Conservation (phyloP, 2,329 filamentous ascomycete genomes). For the Colletotrichum godetiae region DNA sequence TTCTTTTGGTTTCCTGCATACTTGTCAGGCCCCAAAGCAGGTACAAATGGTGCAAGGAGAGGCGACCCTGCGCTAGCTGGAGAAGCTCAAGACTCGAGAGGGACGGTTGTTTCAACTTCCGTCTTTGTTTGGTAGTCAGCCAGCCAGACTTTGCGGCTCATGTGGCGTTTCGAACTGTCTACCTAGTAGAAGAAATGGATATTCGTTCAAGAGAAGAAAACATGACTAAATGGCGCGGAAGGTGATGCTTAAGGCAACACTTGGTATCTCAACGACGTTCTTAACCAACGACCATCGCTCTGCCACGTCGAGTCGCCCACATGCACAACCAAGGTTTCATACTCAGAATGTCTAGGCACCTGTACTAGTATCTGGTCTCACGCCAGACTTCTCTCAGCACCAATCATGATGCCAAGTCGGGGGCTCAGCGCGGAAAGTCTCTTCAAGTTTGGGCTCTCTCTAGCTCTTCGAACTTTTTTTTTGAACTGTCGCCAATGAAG, state of each 20-base stretch:
- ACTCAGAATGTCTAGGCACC: not conserved
- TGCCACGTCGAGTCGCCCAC: not conserved
- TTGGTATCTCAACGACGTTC: not conserved
- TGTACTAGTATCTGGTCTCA: not conserved
- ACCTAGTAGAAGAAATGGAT: not conserved
- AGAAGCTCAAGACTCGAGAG: constrained; percentile 7
- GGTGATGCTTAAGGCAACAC: not conserved
- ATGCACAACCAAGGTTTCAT: not conserved
- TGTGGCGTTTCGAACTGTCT: not conserved
- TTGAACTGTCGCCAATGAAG: not conserved
- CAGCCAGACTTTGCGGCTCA: not conserved
- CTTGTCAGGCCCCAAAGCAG: not conserved
- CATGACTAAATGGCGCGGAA: not conserved
- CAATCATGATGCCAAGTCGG: not conserved
- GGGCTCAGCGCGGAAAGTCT: not conserved
- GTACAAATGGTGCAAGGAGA: not conserved
- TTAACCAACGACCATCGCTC: not conserved
- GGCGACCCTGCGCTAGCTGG: not conserved
- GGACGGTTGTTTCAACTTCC: constrained; percentile 16
- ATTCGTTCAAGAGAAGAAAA: not conserved
- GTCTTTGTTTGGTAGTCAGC: not conserved
- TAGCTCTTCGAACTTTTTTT: no score
- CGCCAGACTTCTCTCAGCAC: not conserved
- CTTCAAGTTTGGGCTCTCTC: no score
- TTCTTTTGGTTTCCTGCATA: not conserved